Conservation (phyloP, 176 grass and related monocot genomes). For the Lolium rigidum region DNA sequence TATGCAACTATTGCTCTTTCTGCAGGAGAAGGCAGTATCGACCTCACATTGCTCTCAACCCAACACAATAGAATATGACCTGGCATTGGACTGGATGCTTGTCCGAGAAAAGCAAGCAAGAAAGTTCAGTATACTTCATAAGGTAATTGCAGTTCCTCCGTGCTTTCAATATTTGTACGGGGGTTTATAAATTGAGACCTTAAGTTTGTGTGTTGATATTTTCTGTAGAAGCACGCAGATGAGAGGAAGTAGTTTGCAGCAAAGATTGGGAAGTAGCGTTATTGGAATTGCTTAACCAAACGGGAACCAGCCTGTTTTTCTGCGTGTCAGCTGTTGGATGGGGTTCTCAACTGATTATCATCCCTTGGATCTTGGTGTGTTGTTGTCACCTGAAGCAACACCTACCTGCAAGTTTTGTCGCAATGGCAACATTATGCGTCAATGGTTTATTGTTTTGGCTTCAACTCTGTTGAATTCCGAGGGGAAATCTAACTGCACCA, state of each 20-base stretch:
- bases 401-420: not conserved
- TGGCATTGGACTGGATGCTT: slow-evolving; percentile 87
- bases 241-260: slow-evolving; percentile 40
- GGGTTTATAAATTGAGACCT: not conserved
- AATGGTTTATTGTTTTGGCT: slow-evolving; percentile 1
- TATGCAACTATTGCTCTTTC: slow-evolving; percentile 10
- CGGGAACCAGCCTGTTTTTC: slow-evolving; percentile 15
- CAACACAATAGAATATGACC: slow-evolving; percentile 92
- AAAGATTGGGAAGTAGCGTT: not conserved
- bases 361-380: slow-evolving; percentile 25
- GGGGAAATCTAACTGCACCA: slow-evolving; percentile 14
- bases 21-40: slow-evolving; percentile 83
- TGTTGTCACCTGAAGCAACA: slow-evolving; percentile 15
- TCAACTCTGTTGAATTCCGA: not conserved
- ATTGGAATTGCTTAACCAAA: too few relatives aligned
- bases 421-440: not conserved
- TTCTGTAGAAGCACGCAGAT: slow-evolving; percentile 48
- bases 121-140: slow-evolving; percentile 50
- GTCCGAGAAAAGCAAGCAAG: slow-evolving; percentile 48
- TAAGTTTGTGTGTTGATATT: slow-evolving; percentile 35
- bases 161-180: not conserved
- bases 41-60: slow-evolving; percentile 96
- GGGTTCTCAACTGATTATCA: slow-evolving; percentile 17
- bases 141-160: slow-evolving; percentile 51
- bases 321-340: slow-evolving; percentile 26